Base-by-base conservation (phyloP, 108 stramenopile species). In the Skeletonema menzelii region DNA sequence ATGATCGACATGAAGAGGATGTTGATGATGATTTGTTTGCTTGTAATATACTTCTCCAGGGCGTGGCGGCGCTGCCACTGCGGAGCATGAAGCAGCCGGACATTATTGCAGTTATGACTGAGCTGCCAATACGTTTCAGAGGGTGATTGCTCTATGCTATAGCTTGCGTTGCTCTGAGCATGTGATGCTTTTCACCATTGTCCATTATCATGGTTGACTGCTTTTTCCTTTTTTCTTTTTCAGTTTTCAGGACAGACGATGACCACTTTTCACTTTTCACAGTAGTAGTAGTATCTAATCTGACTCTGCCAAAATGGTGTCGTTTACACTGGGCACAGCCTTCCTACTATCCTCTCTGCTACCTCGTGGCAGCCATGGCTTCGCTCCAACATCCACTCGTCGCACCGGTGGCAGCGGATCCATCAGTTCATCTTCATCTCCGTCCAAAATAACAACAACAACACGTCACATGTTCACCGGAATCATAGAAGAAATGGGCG, bases 401-500 rank as follows among this genome's bases (percentile, higher is more conserved):
- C 34, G 17, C 27, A 8, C 42, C 40, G 17, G 5, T 27, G 42
- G 67, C 66, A 27, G 56, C 27, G 4, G 19, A 40, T 13, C 14
- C 44, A 12, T 12, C 13, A 20, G 8, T 15, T 27, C 37, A 22
- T 24, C 69, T 3, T 27, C 69, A 35, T 35, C 35, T 35, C 35
- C 8, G 1, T 35, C 35, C 35, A 35, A 35, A 35, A 8, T 37
- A 37, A 37, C 37, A 34, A n/a, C 49, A 30, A 63, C 47, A 34
- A 24, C 49, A 37, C 27, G 24, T 42, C 30, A 85, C 27, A 97
- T 99, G 97, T 99, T 99, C 82, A 97, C 96, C 8, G 99, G 99
- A 35, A 99, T 99, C 75, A 89, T 99, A 12, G 99, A 99, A 82
- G 98, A 98, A 85, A 97, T 98, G 95, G 99, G 99, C 10, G 76